Base-by-base conservation (phyloP, 1,284 basidiomycete species). In the Tilletia caries region DNA sequence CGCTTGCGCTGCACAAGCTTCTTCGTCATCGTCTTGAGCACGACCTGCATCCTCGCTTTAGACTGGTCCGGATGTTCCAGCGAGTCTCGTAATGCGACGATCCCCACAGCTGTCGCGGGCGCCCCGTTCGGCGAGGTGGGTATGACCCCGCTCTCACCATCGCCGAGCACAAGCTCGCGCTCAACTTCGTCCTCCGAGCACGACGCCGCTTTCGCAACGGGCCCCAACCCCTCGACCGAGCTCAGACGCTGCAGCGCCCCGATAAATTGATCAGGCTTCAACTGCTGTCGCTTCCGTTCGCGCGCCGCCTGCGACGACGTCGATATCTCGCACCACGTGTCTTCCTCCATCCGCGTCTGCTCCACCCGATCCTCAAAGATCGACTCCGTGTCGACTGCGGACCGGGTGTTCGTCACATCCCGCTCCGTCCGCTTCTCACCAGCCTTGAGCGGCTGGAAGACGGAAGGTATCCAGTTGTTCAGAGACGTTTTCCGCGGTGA, bases 181-280 rank as follows among this genome's bases (percentile, higher is more conserved):
- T 92, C 92, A 0, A 83, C 73, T 18, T 33, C 68, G 12, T 67
- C 71, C 1, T 79, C 79, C 3, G 84, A 97, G 67, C 87, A 79
- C 0, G 95, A 96, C 23, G 97, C 86, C 8, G 92, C 89, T 18
- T 1, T n/a, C 48, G 48, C 18, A 8, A 25, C 20, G 10, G 20
- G 48, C 10, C 48, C 23, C 48, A 50, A 18, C 20, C 48, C 48
- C 12, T 50, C 48, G 20, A 50, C 48, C 48, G 48, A 50, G 48
- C 48, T 50, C 20, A 50, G 48, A 20, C 48, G 48, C 12, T 50
- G 48, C 23, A 50, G 48, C 6, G 13, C 48, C 20, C 48, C 48
- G 1, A 8, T 25, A 3, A 50, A 50, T 25, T 50, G 48, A 20
- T 50, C 48, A 13, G 48, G 48, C 18, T 25, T 50, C 20, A 50